phyloP scores from a whole-genome alignment of 2,329 filamentous ascomycete species.

The Microdochium trichocladiopsis region DNA sequence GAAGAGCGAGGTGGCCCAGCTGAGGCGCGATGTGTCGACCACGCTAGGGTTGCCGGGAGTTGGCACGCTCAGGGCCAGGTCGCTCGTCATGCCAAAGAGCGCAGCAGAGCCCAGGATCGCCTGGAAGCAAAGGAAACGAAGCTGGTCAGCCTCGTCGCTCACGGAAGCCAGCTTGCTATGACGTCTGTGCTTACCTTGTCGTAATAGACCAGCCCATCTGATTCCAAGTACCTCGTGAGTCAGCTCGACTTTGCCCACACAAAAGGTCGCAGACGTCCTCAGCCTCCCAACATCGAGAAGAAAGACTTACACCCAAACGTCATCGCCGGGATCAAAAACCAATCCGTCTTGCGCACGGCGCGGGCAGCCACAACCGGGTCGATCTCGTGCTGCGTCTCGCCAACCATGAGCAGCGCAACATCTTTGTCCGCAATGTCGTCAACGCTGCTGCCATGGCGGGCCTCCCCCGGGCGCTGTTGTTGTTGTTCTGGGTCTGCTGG shows the following conservation, averaged over 20 bases:
- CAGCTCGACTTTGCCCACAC: too few relatives aligned
- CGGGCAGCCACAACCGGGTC: conserved; percentile 47
- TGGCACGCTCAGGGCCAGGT: conserved; percentile 52
- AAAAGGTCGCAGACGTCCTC: too few relatives aligned
- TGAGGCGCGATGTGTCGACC: conserved; percentile 59
- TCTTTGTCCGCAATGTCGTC: conserved; percentile 33
- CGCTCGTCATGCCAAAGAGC: conserved; percentile 69
- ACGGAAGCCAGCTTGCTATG: too few relatives aligned
- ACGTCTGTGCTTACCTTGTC: conserved; percentile 56
- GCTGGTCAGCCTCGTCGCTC: too few relatives aligned
- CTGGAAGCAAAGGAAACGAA: too few relatives aligned
- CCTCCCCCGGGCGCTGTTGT: neutral
- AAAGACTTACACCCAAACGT: conserved; percentile 34
- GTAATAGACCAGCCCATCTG: conserved; percentile 63
- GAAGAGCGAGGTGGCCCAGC: conserved; percentile 73
- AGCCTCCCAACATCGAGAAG: neutral
- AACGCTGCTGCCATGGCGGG: neutral
- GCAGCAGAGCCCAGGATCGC: conserved; percentile 68
- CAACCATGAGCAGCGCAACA: conserved; percentile 51
- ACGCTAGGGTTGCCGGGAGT: conserved; percentile 40
- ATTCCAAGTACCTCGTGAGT: conserved; percentile 13
- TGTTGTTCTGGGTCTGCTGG: neutral
- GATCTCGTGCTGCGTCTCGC: conserved; percentile 43
- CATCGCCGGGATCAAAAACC: conserved; percentile 63
- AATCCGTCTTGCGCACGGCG: conserved; percentile 60